Percentiles rank a stretch among this genome's conserved stretches.
phyloP scores from a whole-genome alignment of 495 filamentous ascomycete genomes.

The Xylaria castorea region DNA sequence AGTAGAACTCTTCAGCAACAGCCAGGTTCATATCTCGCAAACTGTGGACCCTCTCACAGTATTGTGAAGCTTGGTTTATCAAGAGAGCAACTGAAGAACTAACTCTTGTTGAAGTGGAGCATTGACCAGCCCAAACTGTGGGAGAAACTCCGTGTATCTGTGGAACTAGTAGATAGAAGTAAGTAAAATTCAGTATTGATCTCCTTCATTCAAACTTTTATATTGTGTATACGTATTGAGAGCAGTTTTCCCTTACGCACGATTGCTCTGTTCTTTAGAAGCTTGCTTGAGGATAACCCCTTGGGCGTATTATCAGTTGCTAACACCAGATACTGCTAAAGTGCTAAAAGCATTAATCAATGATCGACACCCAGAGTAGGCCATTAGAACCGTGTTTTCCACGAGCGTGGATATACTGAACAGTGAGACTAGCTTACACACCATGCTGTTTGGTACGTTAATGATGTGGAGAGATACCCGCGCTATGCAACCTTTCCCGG shows the following conservation, averaged over 20 bases:
- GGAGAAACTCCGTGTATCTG: not conserved
- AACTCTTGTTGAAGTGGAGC: conserved; percentile 16
- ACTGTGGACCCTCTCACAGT: no score
- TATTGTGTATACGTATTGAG: not conserved
- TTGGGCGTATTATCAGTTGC: not conserved
- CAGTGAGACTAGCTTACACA: conserved; percentile 9
- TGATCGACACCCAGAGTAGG: conserved; percentile 10
- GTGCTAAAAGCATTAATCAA: conserved; percentile 8
- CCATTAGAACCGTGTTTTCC: no score
- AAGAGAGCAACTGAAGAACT: not conserved
- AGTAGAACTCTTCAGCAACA: not conserved
- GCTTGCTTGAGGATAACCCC: not conserved
- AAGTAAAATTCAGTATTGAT: not conserved
- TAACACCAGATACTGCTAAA: not conserved
- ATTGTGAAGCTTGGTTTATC: not conserved
- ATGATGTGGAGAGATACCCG: not conserved
- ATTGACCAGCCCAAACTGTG: conserved; percentile 5
- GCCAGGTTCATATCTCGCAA: not conserved
- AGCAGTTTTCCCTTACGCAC: not conserved
- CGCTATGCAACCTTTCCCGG: not conserved
- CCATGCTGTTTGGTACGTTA: conserved; percentile 3
- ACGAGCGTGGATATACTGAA: not conserved
- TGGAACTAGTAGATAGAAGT: conserved; percentile 11
- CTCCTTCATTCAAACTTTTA: not conserved
- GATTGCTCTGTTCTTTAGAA: not conserved